A percentile compares a stretch with the other conserved stretches of the same genome.
These are phyloP conservation scores for Davidsoniella eucalypti DNA, from an alignment of 2,329 filamentous ascomycete genomes.

Conservation along the genomic window DNA sequence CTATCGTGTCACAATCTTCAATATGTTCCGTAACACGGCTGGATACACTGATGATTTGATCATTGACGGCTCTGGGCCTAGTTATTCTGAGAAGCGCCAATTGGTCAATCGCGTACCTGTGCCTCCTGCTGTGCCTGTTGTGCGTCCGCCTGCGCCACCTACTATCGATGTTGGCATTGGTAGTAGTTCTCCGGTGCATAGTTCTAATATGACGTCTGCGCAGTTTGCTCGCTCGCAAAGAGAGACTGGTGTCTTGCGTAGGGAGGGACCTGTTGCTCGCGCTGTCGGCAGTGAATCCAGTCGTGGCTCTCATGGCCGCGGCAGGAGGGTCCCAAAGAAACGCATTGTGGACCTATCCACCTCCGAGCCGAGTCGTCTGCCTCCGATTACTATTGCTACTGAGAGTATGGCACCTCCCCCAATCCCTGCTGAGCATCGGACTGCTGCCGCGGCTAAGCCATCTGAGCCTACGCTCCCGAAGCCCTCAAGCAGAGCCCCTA, in stretches of 20 bases:
- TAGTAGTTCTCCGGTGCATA: constrained; percentile 24
- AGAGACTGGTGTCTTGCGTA: constrained; percentile 29
- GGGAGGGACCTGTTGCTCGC: constrained; percentile 38
- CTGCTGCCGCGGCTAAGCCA: not conserved
- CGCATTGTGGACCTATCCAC: constrained; percentile 49
- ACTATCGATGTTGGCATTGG: constrained; percentile 42
- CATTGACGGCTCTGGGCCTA: constrained; percentile 70
- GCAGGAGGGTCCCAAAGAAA: constrained; percentile 36
- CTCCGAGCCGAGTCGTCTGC: constrained; percentile 22
- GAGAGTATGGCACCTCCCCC: constrained; percentile 9
- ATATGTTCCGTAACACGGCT: constrained; percentile 77
- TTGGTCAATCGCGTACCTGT: constrained; percentile 69
- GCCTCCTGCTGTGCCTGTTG: constrained; percentile 57
- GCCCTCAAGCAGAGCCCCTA: not conserved
- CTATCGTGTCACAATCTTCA: constrained; percentile 86
- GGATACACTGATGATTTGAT: constrained; percentile 82
- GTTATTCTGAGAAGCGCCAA: constrained; percentile 70
- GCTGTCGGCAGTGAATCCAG: constrained; percentile 43
- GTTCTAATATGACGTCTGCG: constrained; percentile 28
- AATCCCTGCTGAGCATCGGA: constrained; percentile 4
- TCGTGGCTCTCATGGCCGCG: not conserved
- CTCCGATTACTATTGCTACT: constrained; percentile 4
- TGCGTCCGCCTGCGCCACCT: constrained; percentile 51
- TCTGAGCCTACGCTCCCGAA: constrained; percentile 2
- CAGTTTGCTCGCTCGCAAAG: constrained; percentile 15